phyloP scores from a whole-genome alignment of 2,329 filamentous ascomycete genomes.

The Orbilia oligospora region DNA sequence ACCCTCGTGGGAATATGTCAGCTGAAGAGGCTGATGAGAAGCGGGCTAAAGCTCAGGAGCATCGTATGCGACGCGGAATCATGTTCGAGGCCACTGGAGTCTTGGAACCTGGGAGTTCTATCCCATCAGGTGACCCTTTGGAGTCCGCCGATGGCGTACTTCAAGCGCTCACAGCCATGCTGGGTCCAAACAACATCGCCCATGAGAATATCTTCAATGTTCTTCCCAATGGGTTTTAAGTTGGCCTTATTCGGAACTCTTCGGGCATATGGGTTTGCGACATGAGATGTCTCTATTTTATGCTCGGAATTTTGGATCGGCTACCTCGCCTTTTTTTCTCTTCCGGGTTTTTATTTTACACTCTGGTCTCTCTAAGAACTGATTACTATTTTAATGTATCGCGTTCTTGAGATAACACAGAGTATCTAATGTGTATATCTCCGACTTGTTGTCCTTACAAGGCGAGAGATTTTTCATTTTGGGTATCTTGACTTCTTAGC shows the following conservation, averaged over 20 bases:
- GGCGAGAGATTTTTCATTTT: background rate
- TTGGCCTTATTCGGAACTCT: background rate
- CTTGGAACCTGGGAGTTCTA: background rate
- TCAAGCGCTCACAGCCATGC: background rate
- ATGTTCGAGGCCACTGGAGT: background rate
- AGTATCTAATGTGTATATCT: background rate
- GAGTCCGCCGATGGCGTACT: too few relatives aligned
- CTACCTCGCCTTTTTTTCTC: background rate
- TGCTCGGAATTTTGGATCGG: background rate
- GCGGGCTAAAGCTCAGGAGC: background rate
- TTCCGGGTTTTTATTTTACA: background rate
- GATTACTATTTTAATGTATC: background rate
- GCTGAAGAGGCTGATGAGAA: background rate
- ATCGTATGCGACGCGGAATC: background rate
- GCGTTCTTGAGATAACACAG: background rate
- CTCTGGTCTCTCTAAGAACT: background rate
- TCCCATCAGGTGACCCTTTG: too few relatives aligned
- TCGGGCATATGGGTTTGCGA: background rate
- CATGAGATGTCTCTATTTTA: background rate
- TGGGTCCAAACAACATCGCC: background rate
- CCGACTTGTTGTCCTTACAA: background rate
- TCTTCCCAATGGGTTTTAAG: background rate
- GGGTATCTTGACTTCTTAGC: background rate
- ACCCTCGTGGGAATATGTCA: background rate
- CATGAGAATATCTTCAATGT: background rate